Evolutionary conservation across 1,139 yeast genomes (phyloP), one percentile per base, ranked within the genome.

Genomic region (Geotrichum carabidarum): DNA sequence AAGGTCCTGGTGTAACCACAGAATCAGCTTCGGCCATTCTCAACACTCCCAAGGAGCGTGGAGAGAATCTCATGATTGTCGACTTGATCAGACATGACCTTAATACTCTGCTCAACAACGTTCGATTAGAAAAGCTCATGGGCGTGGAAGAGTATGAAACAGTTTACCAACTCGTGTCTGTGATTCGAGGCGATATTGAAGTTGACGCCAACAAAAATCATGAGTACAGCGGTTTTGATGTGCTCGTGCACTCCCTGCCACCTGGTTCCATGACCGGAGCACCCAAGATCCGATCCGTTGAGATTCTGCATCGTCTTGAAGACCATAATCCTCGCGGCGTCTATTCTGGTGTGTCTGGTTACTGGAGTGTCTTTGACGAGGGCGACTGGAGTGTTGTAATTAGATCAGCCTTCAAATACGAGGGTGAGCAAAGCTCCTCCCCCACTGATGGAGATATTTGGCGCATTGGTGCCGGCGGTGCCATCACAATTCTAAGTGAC

Each of bases 201-300:
- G 59, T 64, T 15, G 60, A 70, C 11, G 64, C 65, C 15, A 44
- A 38, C 14, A 41, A 14, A 5, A 27, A 12, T 5, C 35, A 32
- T 12, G 34, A 37, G 18, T 84, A 78, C 63, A 74, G 78, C 32
- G 99, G 98, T 0, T 75, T 90, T 43, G 98, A 93, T 66, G 75
- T 91, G 5, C 75, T 93, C 17, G 79, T 82, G 27, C 82, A 82
- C 57, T 83, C 96, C 0, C 73, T 94, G 38, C 99, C 99, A 1
- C 97, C 99, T 0, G 99, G 99, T 0, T 91, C 98, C 1, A 94
- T 94, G 99, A 94, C 99, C 0, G 99, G 99, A 2, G 99, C 99
- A 0, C 99, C 99, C 1, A 94, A 94, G 71, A 86, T 84, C 64
- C 78, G 96, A 56, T 88, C 97, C 0, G 96, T 93, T 2, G 94